Evolutionary conservation across 306 rosid species (phyloP), one percentile per base, ranked within the genome.

Genomic region (Vigna hirtella): DNA sequence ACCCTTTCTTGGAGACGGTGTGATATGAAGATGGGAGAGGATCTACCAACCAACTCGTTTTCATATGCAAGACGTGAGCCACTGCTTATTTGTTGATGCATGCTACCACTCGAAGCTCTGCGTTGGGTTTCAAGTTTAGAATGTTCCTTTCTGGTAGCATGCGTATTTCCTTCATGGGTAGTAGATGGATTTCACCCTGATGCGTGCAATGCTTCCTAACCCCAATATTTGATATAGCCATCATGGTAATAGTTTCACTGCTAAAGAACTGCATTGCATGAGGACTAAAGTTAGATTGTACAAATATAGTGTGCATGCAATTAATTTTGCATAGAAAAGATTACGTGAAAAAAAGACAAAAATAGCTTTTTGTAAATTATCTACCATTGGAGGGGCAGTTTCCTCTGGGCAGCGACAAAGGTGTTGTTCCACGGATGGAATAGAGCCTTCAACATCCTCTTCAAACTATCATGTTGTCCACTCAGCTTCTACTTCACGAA

Each of bases 81-180:
- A 14, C 48, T 0, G 34, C 8, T 78, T 30, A 15, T 13, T 2
- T 87, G 48, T 79, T 81, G 48, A 84, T 43, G 49, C 90, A 87
- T 2, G 77, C 70, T 3, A 84, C 83, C 2, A 87, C 10, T 4
- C 47, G 50, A 10, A 43, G 4, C 4, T 10, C 48, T 43, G 14
- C 0, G 48, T 43, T 43, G 14, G 48, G 48, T 43, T 70, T 82
- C 79, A 66, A 24, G 59, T 69, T 18, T 32, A 68, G 42, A 9
- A 87, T 73, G 52, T 87, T 72, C 56, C 88, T 82, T 50, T 63
- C 24, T 67, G 74, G 47, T 79, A 87, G 0, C 79, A 79, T 6
- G 77, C 81, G 0, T 76, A 87, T 43, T 75, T 86, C 43, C 80
- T 87, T 65, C 87, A 13, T 58, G 90, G 87, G 57, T 88, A 79